Conservation (phyloP, 2,329 filamentous ascomycete genomes). For the Pseudogymnoascus sp. region DNA sequence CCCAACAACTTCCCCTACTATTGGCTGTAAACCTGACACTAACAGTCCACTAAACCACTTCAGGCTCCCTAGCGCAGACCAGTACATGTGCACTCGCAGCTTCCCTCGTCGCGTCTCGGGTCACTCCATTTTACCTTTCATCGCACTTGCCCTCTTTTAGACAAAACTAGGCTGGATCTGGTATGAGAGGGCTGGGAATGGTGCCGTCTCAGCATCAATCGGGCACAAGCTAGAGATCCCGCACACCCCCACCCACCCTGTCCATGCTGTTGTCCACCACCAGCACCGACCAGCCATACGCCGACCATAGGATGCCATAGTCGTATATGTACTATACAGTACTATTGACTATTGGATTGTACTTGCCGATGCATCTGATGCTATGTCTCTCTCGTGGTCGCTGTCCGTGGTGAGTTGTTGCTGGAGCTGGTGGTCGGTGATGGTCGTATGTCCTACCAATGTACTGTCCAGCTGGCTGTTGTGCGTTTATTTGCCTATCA, state of each 20-base stretch:
- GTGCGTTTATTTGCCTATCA: too few species aligned
- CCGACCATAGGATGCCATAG: neutral
- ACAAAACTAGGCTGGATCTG: neutral
- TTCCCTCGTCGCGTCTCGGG: neutral
- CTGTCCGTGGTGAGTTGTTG: neutral
- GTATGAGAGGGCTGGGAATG: neutral
- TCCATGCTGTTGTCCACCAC: neutral
- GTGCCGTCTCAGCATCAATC: neutral
- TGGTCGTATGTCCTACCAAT: neutral
- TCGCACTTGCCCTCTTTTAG: neutral
- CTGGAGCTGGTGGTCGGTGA: neutral
- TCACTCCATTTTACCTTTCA: neutral
- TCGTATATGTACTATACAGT: neutral
- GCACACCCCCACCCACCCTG: neutral
- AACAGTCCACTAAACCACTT: neutral
- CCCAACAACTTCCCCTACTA: neutral
- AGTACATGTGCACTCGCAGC: neutral
- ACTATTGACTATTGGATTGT: neutral
- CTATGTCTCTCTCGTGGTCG: neutral
- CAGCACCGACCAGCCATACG: neutral
- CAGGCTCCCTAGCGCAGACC: neutral
- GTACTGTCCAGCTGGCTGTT: neutral
- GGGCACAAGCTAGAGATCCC: neutral
- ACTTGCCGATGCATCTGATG: constrained; percentile 1
- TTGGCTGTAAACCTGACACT: neutral